Evolutionary conservation across 1,139 yeast genomes (phyloP), one percentile per base, ranked within the genome.

Genomic region (Hansenula sp.): DNA sequence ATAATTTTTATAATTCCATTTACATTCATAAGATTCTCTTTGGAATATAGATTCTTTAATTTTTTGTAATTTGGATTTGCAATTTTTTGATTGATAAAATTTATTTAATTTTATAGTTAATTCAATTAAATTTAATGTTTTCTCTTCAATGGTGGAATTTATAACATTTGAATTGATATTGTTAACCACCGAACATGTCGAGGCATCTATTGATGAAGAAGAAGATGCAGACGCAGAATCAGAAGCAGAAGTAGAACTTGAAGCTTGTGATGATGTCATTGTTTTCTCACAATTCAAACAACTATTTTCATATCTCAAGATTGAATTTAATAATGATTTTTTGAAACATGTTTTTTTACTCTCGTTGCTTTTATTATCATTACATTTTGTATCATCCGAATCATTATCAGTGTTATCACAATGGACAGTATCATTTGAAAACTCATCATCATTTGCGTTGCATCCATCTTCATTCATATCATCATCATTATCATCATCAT

Each of bases 1-100:
- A 50, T 87, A 86, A 12, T 70, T 68, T 43, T 81, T 84, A 59
- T 86, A 86, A 59, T 60, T 73, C 78, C 67, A 83, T 58, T 57
- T 74, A 62, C 43, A 69, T 48, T 53, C 65, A 71, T 62, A 60
- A 6, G 41, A 48, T 29, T 49, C 49, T 11, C 46, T 48, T 12
- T 45, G 42, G 8, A 35, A n/a, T 11, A 52, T 51, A 3, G 50
- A 44, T 7, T 44, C 43, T 27, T 51, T 48, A 21, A 60, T 58
- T 33, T 41, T 47, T 32, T 41, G 47, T 41, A 37, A 41, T 36
- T 44, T 52, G 35, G 21, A 45, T 38, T 1, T 30, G 15, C 12
- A 50, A 35, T 16, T 44, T 41, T 25, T 47, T 42, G 19, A 41
- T 48, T 50, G 44, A 42, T 51, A 53, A 32, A 47, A 54, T n/a